A percentile compares a stretch with the other conserved stretches of the same genome.
phyloP scores from a whole-genome alignment of 306 rosid genomes.

The Pachyrhizus erosus region DNA sequence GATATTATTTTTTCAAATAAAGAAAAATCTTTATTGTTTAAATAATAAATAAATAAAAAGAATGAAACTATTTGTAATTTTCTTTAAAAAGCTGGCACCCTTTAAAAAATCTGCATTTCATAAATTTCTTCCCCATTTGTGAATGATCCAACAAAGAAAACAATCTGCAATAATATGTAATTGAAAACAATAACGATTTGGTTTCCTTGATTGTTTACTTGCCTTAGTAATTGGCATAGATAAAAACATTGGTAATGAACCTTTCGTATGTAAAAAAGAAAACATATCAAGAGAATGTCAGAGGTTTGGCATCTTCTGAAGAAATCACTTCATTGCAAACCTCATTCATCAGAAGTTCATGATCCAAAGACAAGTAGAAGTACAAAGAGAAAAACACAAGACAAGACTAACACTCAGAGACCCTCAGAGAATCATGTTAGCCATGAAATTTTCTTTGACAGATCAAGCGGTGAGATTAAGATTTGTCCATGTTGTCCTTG shows the following conservation, averaged over 20 bases:
- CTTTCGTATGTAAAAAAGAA: not conserved
- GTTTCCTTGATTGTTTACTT: constrained; percentile 29
- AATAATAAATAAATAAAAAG: constrained; percentile 2
- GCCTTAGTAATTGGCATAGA: constrained; percentile 1
- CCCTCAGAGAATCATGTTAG: constrained; percentile 38
- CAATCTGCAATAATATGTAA: not conserved
- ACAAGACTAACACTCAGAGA: not conserved
- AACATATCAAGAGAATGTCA: constrained; percentile 43
- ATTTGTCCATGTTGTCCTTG: constrained; percentile 25
- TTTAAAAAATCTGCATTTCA: not conserved
- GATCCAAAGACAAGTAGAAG: constrained; percentile 41
- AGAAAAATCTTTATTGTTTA: not conserved
- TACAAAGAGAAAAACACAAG: constrained; percentile 18
- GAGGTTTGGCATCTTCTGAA: constrained; percentile 48
- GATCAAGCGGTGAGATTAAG: constrained; percentile 19
- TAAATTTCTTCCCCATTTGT: constrained; percentile 5
- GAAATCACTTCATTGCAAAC: constrained; percentile 55
- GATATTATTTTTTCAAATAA: not conserved
- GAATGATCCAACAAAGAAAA: constrained; percentile 26
- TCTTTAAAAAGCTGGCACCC: not conserved
- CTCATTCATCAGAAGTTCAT: constrained; percentile 53
- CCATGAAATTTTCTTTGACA: constrained; percentile 43
- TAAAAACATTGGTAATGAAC: not conserved
- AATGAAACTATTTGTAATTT: not conserved
- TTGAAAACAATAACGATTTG: not conserved